Evolutionary conservation across 2,329 filamentous ascomycete species (phyloP), one percentile per base, ranked within the genome.

Genomic region (Gnomoniopsis sp.): DNA sequence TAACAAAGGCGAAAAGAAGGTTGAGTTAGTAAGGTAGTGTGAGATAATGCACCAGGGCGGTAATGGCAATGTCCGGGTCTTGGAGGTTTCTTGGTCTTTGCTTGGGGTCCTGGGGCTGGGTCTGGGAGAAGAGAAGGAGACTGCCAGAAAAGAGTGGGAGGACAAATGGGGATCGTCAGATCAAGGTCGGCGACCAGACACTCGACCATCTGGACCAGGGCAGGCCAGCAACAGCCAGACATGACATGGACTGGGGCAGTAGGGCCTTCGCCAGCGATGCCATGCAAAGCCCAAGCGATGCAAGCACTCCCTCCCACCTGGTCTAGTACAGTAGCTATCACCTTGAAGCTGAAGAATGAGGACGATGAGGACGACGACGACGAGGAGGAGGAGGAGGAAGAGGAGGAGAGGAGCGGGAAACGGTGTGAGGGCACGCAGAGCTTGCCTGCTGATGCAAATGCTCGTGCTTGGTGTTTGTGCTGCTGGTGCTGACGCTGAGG

Each of bases 1-100:
- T 62, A 62, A 62, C 58, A 61, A 55, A 60, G 58, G 51, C 34
- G 51, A 36, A 51, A n/a, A 53, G 47, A 38, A 49, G 17, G 53
- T 43, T 22, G 36, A 56, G 59, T 62, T 59, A 62, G 59, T 49
- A 57, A 60, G 50, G 17, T 22, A 36, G 48, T 38, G 26, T 30
- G 26, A 30, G 8, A 30, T 30, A 30, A 30, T 30, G 26, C 26
- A 30, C 8, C 26, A 30, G 26, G 26, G 26, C 26, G 44, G n/a
- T 47, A 21, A 12, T 41, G 36, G 36, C 17, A 41, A n/a, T 17
- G 43, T 19, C 43, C 19, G 43, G 46, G 46, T 48, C 46, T 48
- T 48, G 46, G 14, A 48, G 17, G 46, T 14, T 48, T 26, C 43
- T 46, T 17, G 43, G 43, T 26, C 46, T 30, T 23, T 47, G 17